Conservation (phyloP, 1,284 basidiomycete genomes). For the Schizopora paradoxa region DNA sequence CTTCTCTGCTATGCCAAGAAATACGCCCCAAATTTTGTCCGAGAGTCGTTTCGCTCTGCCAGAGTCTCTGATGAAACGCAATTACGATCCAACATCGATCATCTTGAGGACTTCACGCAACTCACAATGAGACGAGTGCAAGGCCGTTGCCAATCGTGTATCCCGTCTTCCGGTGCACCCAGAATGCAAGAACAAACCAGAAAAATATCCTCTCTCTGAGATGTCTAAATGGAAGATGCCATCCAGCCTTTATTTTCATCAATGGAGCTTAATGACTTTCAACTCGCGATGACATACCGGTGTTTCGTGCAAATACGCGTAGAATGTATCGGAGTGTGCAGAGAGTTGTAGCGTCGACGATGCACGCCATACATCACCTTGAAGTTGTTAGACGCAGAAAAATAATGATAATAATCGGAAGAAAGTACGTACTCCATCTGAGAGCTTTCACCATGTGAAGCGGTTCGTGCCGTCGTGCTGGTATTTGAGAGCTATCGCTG, state of each 20-base stretch:
- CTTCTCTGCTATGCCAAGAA: conserved; percentile 1
- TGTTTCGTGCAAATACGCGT: conserved; percentile 10
- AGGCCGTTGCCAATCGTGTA: conserved; percentile 9
- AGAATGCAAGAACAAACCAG: background rate
- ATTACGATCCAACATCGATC: too few relatives aligned
- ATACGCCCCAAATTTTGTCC: too few relatives aligned
- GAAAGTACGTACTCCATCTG: conserved; percentile 6
- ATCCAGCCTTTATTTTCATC: too few relatives aligned
- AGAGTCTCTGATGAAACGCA: too few relatives aligned
- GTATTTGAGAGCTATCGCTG: too few relatives aligned
- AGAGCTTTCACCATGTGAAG: conserved; percentile 10
- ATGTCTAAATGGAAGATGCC: too few relatives aligned
- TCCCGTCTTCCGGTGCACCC: conserved; percentile 6
- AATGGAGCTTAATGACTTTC: too few relatives aligned
- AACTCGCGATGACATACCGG: conserved; percentile 11
- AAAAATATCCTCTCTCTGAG: conserved; percentile 6
- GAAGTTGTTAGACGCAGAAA: background rate
- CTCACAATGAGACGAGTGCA: conserved; percentile 13
- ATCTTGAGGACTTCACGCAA: too few relatives aligned
- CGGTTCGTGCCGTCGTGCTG: too few relatives aligned
- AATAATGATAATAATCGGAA: background rate
- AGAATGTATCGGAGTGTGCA: conserved; percentile 9
- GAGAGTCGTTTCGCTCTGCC: conserved; percentile 6
- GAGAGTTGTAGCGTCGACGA: conserved; percentile 2
- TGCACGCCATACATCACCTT: conserved; percentile 12